phyloP scores from a whole-genome alignment of 2,329 filamentous ascomycete genomes.

The Macroventuria anomochaeta region DNA sequence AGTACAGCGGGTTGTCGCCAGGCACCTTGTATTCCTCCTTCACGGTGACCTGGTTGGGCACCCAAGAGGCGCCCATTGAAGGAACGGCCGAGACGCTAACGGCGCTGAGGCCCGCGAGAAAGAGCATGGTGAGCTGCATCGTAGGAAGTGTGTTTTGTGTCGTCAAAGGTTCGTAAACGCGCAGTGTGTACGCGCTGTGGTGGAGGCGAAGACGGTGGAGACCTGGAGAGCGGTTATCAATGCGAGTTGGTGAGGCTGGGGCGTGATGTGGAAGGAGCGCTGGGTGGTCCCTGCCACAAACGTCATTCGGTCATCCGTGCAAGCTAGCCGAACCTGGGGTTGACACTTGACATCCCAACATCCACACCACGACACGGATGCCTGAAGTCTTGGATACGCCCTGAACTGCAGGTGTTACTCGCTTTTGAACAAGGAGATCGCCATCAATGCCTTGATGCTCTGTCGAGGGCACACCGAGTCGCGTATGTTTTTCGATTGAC shows the following conservation, averaged over 20 bases:
- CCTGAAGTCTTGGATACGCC: no score
- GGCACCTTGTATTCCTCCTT: conserved; percentile 69
- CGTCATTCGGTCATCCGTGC: conserved; percentile 17
- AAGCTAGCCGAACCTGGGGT: conserved; percentile 18
- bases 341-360: conserved; percentile 3
- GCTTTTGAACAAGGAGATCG: no score
- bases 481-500: no score
- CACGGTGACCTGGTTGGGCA: conserved; percentile 57
- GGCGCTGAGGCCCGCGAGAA: conserved; percentile 54
- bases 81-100: conserved; percentile 54
- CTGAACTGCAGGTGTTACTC: no score
- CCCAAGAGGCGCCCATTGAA: conserved; percentile 46
- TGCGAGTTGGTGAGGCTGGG: conserved; percentile 15
- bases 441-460: no score
- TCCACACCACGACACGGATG: no score
- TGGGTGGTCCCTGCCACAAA: conserved; percentile 2
- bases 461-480: no score
- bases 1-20: conserved; percentile 83
- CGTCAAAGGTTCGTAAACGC: neutral
- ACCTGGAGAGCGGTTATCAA: conserved; percentile 13
- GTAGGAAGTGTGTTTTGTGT: conserved; percentile 3
- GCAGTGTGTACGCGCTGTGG: neutral
- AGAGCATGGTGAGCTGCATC: conserved; percentile 46
- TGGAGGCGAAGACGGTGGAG: conserved; percentile 4
- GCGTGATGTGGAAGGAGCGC: conserved; percentile 2